Base-by-base conservation (phyloP, 1,139 yeast genomes). In the Hyphopichia wangnamkhiaoensis region DNA sequence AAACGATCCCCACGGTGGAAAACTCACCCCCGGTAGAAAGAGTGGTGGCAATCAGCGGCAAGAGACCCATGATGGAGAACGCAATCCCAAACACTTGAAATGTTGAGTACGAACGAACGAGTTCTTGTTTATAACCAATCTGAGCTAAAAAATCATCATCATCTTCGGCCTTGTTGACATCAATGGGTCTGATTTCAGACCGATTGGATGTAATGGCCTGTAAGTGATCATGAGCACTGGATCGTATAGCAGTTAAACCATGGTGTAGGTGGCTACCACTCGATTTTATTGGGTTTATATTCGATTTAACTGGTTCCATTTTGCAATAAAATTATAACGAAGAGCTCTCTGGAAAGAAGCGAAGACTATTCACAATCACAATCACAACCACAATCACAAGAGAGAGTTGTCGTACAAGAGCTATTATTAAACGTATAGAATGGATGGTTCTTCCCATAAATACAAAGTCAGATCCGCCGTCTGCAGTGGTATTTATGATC, bases 21-120 rank as follows among this genome's bases (percentile, higher is more conserved):
- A 62, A 79, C 16, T 74, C 63, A 38, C 73, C 63, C 4, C 65
- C 66, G 14, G 45, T 45, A 13, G 54, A 54, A 4, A 71, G 47
- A 21, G 64, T 56, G 0, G 76, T 68, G 1, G 74, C 63, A 41
- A 75, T 67, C 20, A 74, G 65, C 3, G 80, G 80, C 20, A 75
- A 56, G 31, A 76, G 55, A 3, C 79, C 80, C 80, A 76, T 76
- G 42, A 76, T 75, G 15, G 76, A 67, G 43, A 73, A 75, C 1
- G 80, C 78, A 34, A 76, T 73, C 23, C 80, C 80, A 47, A 76
- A 75, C 21, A 74, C 77, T 50, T 75, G 80, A 24, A 73, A 42
- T 2, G 79, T 72, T 8, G 75, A 65, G 43, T 71, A 76, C 21
- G 63, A 65, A 54, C 81, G 63, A 21, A 60, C 65, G 39, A 76